phyloP scores from a whole-genome alignment of 1,284 basidiomycete species.

The Somion occarium region DNA sequence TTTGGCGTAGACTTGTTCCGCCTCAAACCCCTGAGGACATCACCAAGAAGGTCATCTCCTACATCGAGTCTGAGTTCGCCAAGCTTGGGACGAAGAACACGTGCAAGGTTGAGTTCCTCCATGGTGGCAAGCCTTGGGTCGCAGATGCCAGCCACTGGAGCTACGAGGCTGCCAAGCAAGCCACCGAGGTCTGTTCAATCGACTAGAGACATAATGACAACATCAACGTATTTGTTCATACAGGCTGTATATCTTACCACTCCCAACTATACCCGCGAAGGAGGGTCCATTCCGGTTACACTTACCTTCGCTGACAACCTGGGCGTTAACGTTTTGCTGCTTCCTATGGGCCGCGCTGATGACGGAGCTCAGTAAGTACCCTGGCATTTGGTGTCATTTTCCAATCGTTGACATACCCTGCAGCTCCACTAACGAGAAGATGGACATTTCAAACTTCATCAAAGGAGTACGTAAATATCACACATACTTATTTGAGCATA shows the following conservation, averaged over 20 bases:
- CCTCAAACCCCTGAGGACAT: constrained; percentile 81
- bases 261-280: constrained; percentile 85
- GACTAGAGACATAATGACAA: neutral
- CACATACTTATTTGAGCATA: neutral
- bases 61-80: constrained; percentile 76
- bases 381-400: no score
- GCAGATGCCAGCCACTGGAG: constrained; percentile 88
- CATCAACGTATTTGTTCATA: neutral
- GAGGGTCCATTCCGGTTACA: constrained; percentile 95
- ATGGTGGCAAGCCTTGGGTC: constrained; percentile 91
- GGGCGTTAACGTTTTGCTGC: constrained; percentile 75
- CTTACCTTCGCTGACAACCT: constrained; percentile 92
- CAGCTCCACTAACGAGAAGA: constrained; percentile 94
- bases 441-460: constrained; percentile 92
- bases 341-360: constrained; percentile 92
- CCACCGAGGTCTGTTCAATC: constrained; percentile 51
- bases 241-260: constrained; percentile 77
- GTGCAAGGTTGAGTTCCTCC: constrained; percentile 61
- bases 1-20: constrained; percentile 66
- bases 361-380: constrained; percentile 91
- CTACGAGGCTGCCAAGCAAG: constrained; percentile 87
- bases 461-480: constrained; percentile 62
- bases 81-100: constrained; percentile 85
- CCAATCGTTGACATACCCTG: constrained; percentile 1
- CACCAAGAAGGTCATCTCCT: constrained; percentile 67